Evolutionary conservation across 768 basidiomycete genomes (phyloP), one percentile per base, ranked within the genome.

Genomic region (Tremella mesenterica): DNA sequence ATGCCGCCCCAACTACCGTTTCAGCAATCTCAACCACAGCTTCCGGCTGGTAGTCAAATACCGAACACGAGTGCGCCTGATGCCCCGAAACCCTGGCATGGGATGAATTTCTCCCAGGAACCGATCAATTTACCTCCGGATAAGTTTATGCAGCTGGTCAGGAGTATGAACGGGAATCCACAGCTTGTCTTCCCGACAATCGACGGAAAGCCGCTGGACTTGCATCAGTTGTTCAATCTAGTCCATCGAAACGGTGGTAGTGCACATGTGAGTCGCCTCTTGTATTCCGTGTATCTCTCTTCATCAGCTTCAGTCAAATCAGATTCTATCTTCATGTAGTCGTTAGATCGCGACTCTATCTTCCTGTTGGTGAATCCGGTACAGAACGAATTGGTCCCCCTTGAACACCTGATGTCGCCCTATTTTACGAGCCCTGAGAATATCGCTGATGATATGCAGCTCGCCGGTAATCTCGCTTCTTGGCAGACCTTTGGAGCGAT

Each of bases 241-340:
- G 64, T 68, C 5, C 54, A 65, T 52, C 50, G 52, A 31, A 61
- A 63, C 29, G 60, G 61, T 31, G 67, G 67, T 13, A 56, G 56
- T 46, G 54, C 50, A 1, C 60, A 59, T 38, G 64, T 65, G 44
- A 50, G 65, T 49, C 13, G 18, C 30, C 26, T 14, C 25, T 36
- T 45, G 14, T 45, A 27, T 3, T n/a, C 4, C 13, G 29, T 18
- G 43, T 6, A 13, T 23, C 1, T 1, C 44, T 8, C n/a, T n/a
- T n/a, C n/a, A n/a, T n/a, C n/a, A n/a, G n/a, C n/a, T n/a, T n/a
- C n/a, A n/a, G n/a, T n/a, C n/a, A n/a, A n/a, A n/a, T n/a, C n/a
- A n/a, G n/a, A n/a, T n/a, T n/a, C n/a, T n/a, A n/a, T n/a, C n/a
- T n/a, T n/a, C n/a, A n/a, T n/a, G n/a, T n/a, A n/a, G n/a, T n/a